Conservation (phyloP, 2,329 filamentous ascomycete species). For the Microcyclosporella mali region DNA sequence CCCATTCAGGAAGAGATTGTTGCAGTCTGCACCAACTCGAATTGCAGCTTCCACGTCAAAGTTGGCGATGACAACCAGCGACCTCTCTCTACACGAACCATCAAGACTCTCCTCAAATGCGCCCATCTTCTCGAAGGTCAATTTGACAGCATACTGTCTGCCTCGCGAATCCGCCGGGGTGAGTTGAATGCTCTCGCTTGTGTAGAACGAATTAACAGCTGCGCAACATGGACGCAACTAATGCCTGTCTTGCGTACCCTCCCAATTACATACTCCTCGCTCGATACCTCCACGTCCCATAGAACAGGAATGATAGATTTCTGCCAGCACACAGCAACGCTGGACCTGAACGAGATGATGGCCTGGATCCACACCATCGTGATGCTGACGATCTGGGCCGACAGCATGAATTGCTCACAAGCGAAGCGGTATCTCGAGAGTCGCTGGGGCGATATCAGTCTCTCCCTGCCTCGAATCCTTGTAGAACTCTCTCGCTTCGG, state of each 20-base stretch:
- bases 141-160: neutral
- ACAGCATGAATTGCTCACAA: neutral
- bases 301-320: neutral
- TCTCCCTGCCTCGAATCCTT: neutral
- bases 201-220: neutral
- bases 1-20: neutral
- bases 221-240: too few species aligned
- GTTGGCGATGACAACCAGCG: neutral
- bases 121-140: neutral
- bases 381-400: neutral
- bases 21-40: neutral
- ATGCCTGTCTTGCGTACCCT: neutral
- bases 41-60: neutral
- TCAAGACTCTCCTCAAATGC: constrained; percentile 1
- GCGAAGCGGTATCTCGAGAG: neutral
- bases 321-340: neutral
- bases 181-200: neutral
- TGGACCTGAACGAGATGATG: neutral
- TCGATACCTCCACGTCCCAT: neutral
- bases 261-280: neutral
- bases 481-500: neutral
- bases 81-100: neutral
- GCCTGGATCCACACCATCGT: neutral
- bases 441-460: neutral
- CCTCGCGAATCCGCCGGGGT: neutral